These are phyloP conservation scores for Berkeleyomyces rouxiae DNA, from an alignment of 2,329 filamentous ascomycete genomes.

Conservation along the genomic window DNA sequence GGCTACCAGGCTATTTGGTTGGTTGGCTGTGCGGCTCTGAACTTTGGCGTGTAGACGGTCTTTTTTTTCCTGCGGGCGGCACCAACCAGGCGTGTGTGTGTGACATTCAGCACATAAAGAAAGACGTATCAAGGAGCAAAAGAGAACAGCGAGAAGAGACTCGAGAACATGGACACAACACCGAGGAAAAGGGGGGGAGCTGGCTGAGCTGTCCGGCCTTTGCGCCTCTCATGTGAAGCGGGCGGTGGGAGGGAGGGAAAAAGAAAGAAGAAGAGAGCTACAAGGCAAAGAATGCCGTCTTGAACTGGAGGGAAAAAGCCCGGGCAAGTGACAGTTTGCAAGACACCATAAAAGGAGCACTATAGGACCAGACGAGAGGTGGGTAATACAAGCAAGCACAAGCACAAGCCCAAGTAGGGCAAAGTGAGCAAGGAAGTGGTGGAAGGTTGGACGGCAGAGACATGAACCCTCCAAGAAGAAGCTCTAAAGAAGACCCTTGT, in stretches of 20 bases:
- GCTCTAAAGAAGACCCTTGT: neutral
- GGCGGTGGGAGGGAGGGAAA: neutral
- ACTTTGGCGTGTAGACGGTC: neutral
- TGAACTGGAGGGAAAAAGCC: neutral
- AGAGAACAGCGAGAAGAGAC: neutral
- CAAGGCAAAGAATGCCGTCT: no score
- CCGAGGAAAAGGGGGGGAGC: neutral
- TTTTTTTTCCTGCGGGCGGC: neutral
- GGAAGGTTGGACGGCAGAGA: no score
- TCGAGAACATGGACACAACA: neutral
- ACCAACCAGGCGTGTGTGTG: neutral
- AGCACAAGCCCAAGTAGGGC: neutral
- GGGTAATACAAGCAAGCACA: neutral
- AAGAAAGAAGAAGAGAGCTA: neutral
- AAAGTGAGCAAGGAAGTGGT: neutral
- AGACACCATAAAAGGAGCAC: neutral
- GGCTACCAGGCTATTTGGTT: neutral
- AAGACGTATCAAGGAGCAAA: neutral
- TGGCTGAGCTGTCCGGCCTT: neutral
- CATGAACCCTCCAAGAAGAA: no score
- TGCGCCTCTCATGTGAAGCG: no score
- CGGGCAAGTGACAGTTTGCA: neutral
- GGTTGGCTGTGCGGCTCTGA: neutral
- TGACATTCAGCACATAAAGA: neutral
- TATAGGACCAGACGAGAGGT: neutral